Base-by-base conservation (phyloP, 148 eudicot species). In the Mesembryanthemum crystallinum region DNA sequence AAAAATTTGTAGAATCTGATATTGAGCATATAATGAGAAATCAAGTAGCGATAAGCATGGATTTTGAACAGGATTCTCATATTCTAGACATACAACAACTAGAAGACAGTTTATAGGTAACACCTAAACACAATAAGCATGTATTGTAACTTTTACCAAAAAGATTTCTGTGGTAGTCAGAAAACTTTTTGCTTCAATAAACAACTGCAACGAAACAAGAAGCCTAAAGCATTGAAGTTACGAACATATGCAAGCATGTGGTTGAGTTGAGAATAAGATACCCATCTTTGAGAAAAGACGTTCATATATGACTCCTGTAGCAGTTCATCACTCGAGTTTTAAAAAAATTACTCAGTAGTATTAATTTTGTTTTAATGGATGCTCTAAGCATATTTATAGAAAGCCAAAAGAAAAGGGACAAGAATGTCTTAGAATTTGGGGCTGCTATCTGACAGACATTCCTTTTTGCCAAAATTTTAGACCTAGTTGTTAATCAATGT, bases 21-120 rank as follows among this genome's bases (percentile, higher is more conserved):
- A 10, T 21, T 27, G 23, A 64, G 8, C 82, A 70, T 21, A 64
- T 63, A 74, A 70, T 55, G 64, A 75, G 75, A 64, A n/a, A n/a
- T n/a, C n/a, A 64, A 8, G 4, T 33, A 21, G 32, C 28, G 54
- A 66, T 75, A 59, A 47, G 79, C 69, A 59, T 27, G 66, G 60
- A 23, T n/a, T n/a, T n/a, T n/a, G n/a, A n/a, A n/a, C n/a, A 69
- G 28, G 67, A 71, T 76, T 80, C 76, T 32, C 62, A 70, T 39
- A 42, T 80, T 71, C 42, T 76, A 73, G 75, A 64, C 28, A 51
- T 52, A 80, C 83, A 80, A 80, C 33, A 71, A 80, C 68, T 54
- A 76, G 45, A 80, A 29, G 83, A 80, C 83, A 76, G 2, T 4
- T 43, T 64, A 14, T 7, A 76, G 35, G 32, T 75, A 76, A 64